Percentiles rank a stretch among this genome's conserved stretches.
phyloP scores from a whole-genome alignment of 441 rosid genomes.

The Gossypium lobatum region DNA sequence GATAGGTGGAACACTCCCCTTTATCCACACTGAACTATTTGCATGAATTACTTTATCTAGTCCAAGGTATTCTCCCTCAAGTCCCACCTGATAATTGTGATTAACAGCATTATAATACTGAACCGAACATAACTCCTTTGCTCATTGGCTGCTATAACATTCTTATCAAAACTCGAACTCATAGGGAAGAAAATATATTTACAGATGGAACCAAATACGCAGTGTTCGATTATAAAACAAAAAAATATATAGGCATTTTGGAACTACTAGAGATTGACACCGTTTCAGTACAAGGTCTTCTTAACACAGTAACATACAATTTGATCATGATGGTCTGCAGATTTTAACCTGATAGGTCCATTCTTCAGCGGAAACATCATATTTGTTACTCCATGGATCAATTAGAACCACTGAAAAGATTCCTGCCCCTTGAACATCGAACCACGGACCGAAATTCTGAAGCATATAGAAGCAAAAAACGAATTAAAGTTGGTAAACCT shows the following conservation, averaged over 20 bases:
- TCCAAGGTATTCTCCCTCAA: conserved; percentile 55
- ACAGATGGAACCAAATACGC: background rate
- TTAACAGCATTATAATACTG: background rate
- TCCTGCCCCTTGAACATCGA: conserved; percentile 61
- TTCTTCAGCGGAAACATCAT: conserved; percentile 32
- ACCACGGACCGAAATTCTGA: conserved; percentile 67
- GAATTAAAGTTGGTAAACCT: background rate
- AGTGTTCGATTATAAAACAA: background rate
- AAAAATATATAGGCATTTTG: background rate
- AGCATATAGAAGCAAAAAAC: background rate
- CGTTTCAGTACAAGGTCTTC: background rate
- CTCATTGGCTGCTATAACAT: background rate
- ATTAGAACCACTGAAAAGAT: conserved; percentile 29
- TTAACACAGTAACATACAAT: background rate
- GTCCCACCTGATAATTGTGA: conserved; percentile 44
- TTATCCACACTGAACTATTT: conserved; percentile 51
- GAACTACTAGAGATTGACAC: background rate
- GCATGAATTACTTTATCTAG: conserved; percentile 34
- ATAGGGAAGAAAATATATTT: background rate
- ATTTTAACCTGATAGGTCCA: conserved; percentile 62
- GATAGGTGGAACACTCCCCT: conserved; percentile 31
- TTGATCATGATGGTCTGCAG: background rate
- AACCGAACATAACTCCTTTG: background rate
- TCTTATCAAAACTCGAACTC: background rate
- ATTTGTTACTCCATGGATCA: conserved; percentile 21